Evolutionary conservation across 805 yeast species (phyloP), one percentile per base, ranked within the genome.

Genomic region (Saturnispora ahearnii): DNA sequence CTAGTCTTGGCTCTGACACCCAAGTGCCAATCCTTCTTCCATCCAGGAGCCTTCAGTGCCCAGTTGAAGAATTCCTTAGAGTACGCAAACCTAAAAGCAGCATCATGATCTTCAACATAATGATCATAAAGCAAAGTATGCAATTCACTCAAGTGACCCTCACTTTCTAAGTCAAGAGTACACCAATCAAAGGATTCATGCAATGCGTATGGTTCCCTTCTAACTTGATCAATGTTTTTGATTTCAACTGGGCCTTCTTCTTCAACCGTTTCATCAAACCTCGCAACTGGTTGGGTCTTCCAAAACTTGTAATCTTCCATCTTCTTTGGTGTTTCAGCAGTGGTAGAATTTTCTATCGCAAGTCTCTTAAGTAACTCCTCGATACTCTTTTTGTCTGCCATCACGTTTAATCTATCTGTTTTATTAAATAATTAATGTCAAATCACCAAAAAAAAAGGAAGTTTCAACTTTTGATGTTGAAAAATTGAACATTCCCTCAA

Each of bases 11-110:
- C 98, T 37, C 98, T 75, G 13, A 93, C 96, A 56, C 98, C 98
- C 33, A 88, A 84, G 59, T 85, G 84, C 96, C 97, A 91, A 12
- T 90, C 91, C 49, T 74, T 71, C 45, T 73, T 73, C 86, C 91
- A 91, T 15, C 97, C 98, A 0, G 99, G 99, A 2, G 96, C 87
- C 55, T 84, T 84, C 58, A 93, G 72, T 1, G 96, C 96, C 98
- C 98, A 93, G 58, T 82, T 76, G 63, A 93, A 78, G 61, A 93
- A 91, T 30, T 79, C 83, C 30, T 81, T 78, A 0, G 89, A 77
- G 67, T 93, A 93, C 57, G 87, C 87, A 73, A 93, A 91, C 62
- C 99, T 77, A 71, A 93, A 89, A 1, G 88, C 79, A 41, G 93
- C 90, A 62, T 90, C 96, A 48, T 81, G 81, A 65, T 93, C 99